Evolutionary conservation across 108 stramenopile genomes (phyloP).

Genomic region (Seminavis robusta): DNA sequence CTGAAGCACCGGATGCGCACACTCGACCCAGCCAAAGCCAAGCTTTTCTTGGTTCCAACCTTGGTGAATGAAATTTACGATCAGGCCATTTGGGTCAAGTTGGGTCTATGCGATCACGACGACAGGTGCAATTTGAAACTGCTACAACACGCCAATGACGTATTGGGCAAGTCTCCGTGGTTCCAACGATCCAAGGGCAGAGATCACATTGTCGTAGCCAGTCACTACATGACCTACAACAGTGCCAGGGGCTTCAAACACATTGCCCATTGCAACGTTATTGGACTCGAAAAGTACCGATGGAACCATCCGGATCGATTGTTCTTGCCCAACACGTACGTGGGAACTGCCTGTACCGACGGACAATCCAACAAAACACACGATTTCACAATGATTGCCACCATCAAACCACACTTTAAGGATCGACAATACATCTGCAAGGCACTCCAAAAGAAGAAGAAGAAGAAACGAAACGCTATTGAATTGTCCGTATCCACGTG

Average conservation of each 20-base stretch:
- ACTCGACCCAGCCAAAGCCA: conserved; percentile 8
- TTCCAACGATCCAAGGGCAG: conserved; percentile 1
- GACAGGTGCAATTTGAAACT: background rate
- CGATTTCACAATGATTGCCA: conserved; percentile 19
- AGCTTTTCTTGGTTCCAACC: conserved; percentile 24
- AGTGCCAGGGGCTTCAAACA: too few species aligned
- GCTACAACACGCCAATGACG: background rate
- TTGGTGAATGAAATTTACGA: conserved; percentile 7
- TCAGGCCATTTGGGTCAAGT: background rate
- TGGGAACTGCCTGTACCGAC: conserved; percentile 1
- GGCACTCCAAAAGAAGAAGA: background rate
- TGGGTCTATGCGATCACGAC: too few species aligned
- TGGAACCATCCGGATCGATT: background rate
- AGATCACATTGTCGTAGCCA: conserved; percentile 7
- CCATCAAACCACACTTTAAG: conserved; percentile 8
- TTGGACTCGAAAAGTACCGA: conserved; percentile 5
- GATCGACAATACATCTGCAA: conserved; percentile 10
- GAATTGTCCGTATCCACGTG: background rate
- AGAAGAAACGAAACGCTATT: background rate
- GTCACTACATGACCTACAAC: conserved; percentile 3
- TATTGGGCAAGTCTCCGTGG: background rate
- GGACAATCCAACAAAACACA: background rate
- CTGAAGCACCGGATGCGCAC: conserved; percentile 25
- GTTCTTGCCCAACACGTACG: conserved; percentile 2
- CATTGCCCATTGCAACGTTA: too few species aligned